These are phyloP conservation scores for Claviceps maximensis DNA, from an alignment of 2,329 filamentous ascomycete genomes.

Conservation along the genomic window DNA sequence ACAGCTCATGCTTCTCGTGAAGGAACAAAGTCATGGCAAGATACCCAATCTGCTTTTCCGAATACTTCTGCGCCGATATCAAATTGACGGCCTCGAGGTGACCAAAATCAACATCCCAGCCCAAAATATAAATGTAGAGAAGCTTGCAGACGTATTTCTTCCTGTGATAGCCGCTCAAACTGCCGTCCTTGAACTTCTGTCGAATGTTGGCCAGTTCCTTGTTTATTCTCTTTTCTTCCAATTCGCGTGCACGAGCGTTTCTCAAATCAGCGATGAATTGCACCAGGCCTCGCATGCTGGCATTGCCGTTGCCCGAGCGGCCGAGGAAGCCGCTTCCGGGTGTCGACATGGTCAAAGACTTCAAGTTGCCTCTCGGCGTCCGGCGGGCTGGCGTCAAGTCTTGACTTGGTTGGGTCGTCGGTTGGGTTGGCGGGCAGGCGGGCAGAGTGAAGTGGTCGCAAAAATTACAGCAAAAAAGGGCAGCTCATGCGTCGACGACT, in stretches of 20 bases:
- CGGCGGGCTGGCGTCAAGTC: not conserved
- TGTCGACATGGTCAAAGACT: slow-evolving; percentile 36
- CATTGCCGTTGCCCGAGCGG: slow-evolving; percentile 50
- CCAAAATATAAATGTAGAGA: slow-evolving; percentile 96
- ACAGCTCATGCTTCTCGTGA: slow-evolving; percentile 89
- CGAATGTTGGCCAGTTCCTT: slow-evolving; percentile 97
- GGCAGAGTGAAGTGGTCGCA: not conserved
- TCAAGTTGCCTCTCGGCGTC: slow-evolving; percentile 7
- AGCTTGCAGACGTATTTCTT: slow-evolving; percentile 99
- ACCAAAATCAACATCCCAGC: slow-evolving; percentile 98
- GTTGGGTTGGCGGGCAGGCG: too few relatives aligned
- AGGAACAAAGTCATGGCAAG: slow-evolving; percentile 93
- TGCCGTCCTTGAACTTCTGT: slow-evolving; percentile 96
- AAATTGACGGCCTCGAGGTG: slow-evolving; percentile 97
- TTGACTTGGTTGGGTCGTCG: not conserved
- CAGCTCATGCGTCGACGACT: not conserved
- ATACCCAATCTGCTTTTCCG: slow-evolving; percentile 98
- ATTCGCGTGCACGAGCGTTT: slow-evolving; percentile 85
- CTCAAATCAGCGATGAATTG: slow-evolving; percentile 96
- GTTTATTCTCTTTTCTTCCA: slow-evolving; percentile 98
- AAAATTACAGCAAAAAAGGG: not conserved
- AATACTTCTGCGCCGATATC: slow-evolving; percentile 93
- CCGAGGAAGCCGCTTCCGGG: slow-evolving; percentile 49
- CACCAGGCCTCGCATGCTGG: slow-evolving; percentile 71
- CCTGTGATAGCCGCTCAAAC: slow-evolving; percentile 90